Evolutionary conservation across 176 grass and related monocot genomes (phyloP).

Genomic region (Ananas comosus): DNA sequence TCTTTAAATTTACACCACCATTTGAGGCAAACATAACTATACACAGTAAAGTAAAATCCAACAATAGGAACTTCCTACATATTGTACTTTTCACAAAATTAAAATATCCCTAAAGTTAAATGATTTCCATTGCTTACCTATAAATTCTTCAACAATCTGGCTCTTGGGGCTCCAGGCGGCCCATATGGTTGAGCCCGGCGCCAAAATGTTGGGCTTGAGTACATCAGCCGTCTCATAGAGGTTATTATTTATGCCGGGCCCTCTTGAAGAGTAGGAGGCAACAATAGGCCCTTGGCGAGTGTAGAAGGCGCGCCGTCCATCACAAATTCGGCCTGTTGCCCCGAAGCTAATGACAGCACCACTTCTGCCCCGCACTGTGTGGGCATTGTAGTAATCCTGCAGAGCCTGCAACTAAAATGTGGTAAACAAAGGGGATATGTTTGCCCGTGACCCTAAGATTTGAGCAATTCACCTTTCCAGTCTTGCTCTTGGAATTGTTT

Average conservation of each 20-base stretch:
- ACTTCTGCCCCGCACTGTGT: conserved; percentile 28
- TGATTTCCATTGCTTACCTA: conserved; percentile 5
- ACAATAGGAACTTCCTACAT: background rate
- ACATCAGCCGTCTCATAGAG: conserved; percentile 48
- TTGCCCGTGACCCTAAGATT: background rate
- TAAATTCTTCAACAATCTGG: conserved; percentile 24
- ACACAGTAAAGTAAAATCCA: background rate
- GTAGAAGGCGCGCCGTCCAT: conserved; percentile 64
- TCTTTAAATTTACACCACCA: background rate
- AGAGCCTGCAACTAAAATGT: conserved; percentile 31
- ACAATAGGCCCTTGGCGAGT: conserved; percentile 38
- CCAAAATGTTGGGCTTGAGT: conserved; percentile 84
- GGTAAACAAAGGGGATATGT: background rate
- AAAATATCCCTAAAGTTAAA: background rate
- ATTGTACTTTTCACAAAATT: no score
- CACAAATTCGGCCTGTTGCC: conserved; percentile 42
- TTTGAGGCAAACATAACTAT: background rate
- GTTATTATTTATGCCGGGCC: conserved; percentile 55
- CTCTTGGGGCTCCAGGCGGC: conserved; percentile 78
- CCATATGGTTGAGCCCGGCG: conserved; percentile 75
- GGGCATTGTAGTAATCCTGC: conserved; percentile 45
- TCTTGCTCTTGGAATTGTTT: conserved; percentile 8
- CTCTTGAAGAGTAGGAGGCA: conserved; percentile 66
- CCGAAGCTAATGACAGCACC: conserved; percentile 34
- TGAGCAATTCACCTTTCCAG: background rate